Conservation (phyloP, 352 stramenopile species). For the Globisporangium perplexum region DNA sequence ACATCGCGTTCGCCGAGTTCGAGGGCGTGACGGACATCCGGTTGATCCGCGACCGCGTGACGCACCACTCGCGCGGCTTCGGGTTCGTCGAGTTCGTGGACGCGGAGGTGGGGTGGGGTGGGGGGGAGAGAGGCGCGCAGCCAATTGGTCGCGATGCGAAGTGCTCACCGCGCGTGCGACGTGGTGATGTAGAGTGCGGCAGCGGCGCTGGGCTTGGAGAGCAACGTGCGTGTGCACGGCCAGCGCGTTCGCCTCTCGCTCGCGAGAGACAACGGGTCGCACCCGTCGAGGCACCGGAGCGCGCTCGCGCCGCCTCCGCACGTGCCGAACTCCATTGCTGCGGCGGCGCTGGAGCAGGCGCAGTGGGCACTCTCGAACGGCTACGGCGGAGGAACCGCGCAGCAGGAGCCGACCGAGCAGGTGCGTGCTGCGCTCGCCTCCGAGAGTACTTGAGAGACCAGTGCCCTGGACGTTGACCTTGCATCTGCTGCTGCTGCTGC, state of each 20-base stretch:
- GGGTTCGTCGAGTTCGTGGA: constrained; percentile 76
- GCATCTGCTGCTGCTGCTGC: neutral
- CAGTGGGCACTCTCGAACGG: constrained; percentile 76
- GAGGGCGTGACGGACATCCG: constrained; percentile 65
- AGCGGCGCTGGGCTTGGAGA: constrained; percentile 23
- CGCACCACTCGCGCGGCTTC: constrained; percentile 64
- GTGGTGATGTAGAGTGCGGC: constrained; percentile 15
- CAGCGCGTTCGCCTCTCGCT: constrained; percentile 48
- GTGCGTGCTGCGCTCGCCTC: neutral
- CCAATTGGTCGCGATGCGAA: neutral
- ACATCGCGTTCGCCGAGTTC: constrained; percentile 61
- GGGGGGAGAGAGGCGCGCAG: constrained; percentile 9
- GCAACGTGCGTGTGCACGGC: constrained; percentile 29
- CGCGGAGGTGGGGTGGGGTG: too few species aligned
- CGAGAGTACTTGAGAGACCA: too few species aligned
- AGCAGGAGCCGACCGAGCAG: neutral
- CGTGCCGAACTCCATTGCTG: constrained; percentile 38
- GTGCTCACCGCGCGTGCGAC: neutral
- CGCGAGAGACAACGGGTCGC: constrained; percentile 31
- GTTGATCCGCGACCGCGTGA: constrained; percentile 64
- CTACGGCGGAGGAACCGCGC: constrained; percentile 19
- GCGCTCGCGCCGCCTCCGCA: constrained; percentile 7
- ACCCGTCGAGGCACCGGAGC: neutral
- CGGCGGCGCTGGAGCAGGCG: constrained; percentile 68
- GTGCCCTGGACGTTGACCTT: too few species aligned